Evolutionary conservation across 345 rosid genomes (phyloP).

Genomic region (Excoecaria agallocha): DNA sequence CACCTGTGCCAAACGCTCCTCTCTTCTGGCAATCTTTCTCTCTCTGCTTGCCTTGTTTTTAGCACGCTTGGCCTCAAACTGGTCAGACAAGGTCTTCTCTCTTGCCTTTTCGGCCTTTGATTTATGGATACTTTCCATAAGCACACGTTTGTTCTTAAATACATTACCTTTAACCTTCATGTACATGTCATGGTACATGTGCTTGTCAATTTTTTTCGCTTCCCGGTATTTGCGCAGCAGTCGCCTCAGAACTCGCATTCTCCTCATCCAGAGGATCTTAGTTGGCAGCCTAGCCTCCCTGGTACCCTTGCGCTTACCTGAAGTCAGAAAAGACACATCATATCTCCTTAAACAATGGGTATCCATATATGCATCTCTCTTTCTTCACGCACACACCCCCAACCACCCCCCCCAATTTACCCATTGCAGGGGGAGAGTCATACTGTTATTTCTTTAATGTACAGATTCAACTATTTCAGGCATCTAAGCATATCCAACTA

Average conservation of each 20-base stretch:
- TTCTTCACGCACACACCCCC: too few relatives aligned
- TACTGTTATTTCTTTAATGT: too few relatives aligned
- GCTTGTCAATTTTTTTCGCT: conserved; percentile 89
- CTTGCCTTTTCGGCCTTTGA: conserved; percentile 96
- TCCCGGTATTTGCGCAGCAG: conserved; percentile 86
- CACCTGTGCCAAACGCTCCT: conserved; percentile 90
- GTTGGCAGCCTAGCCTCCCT: conserved; percentile 98
- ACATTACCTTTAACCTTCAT: conserved; percentile 97
- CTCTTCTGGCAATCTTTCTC: conserved; percentile 80
- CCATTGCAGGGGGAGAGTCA: too few relatives aligned
- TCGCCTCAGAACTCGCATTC: conserved; percentile 92
- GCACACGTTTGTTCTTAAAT: conserved; percentile 89
- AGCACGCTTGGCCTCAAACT: conserved; percentile 92
- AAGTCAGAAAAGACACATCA: not conserved
- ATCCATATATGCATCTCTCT: too few relatives aligned
- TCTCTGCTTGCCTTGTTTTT: conserved; percentile 98
- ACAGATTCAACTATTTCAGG: not conserved
- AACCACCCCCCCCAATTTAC: too few relatives aligned
- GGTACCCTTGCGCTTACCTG: conserved; percentile 82
- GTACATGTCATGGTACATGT: conserved; percentile 99
- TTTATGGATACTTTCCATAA: conserved; percentile 97
- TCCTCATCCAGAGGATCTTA: conserved; percentile 92
- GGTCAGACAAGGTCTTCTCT: conserved; percentile 89
- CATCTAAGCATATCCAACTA: not conserved
- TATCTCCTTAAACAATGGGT: too few relatives aligned